These are phyloP conservation scores for Aspergillus leporis DNA, from an alignment of 495 filamentous ascomycete species.

Conservation along the genomic window DNA sequence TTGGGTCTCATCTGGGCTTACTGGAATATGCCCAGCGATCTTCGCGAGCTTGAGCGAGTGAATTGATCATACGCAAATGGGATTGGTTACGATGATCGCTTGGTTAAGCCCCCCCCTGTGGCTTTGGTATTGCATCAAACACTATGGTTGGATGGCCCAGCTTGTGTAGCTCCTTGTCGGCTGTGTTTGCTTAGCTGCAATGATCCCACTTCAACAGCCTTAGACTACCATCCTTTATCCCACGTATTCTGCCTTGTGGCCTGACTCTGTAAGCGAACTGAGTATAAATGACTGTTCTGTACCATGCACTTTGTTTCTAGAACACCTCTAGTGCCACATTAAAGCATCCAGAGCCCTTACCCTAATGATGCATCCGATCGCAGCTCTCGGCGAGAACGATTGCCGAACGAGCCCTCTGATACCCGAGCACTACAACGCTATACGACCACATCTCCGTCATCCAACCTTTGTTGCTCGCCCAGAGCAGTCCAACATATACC, in stretches of 20 bases:
- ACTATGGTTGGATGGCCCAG: background rate
- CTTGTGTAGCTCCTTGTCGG: background rate
- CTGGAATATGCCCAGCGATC: slow-evolving; percentile 4
- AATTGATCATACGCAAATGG: background rate
- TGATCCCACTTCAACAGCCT: background rate
- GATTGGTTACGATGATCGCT: background rate
- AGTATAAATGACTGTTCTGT: background rate
- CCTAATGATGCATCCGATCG: background rate
- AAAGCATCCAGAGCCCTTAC: background rate
- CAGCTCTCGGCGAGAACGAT: background rate
- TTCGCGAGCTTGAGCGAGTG: slow-evolving; percentile 12
- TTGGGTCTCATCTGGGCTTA: background rate
- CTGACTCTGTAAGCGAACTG: background rate
- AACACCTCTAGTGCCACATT: background rate
- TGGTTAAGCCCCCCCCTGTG: background rate
- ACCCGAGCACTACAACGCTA: slow-evolving; percentile 4
- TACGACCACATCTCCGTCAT: slow-evolving; percentile 4
- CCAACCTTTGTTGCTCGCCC: slow-evolving; percentile 7
- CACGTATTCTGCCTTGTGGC: background rate
- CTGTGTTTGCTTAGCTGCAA: background rate
- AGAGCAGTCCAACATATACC: slow-evolving; percentile 12
- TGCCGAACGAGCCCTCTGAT: background rate
- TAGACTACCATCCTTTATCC: background rate
- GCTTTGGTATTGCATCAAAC: background rate
- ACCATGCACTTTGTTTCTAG: background rate